Percentiles rank a stretch among this genome's conserved stretches.
Evolutionary conservation across 169 alveolate species (phyloP).

Genomic region (Neospora caninum): DNA sequence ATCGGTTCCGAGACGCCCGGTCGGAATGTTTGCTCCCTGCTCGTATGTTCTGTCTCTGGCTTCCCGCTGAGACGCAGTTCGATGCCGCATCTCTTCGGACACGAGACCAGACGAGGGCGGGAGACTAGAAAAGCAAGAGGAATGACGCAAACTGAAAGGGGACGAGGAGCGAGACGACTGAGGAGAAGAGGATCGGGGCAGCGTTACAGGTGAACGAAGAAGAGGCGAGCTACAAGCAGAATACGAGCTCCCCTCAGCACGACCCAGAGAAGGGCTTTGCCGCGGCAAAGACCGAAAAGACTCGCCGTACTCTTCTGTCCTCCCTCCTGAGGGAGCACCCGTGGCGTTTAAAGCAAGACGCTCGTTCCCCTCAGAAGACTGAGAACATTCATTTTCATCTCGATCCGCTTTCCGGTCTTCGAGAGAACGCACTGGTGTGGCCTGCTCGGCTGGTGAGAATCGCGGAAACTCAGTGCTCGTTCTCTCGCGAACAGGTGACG

Average conservation of each 20-base stretch:
- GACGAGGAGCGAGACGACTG: background rate
- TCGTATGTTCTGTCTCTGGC: too few species aligned
- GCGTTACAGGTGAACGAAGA: background rate
- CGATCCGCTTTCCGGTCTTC: too few species aligned
- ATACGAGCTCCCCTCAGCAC: background rate
- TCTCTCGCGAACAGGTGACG: too few species aligned
- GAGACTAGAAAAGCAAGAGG: background rate
- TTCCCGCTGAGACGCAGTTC: too few species aligned
- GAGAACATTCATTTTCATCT: background rate
- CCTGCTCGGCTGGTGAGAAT: background rate
- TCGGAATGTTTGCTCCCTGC: too few species aligned
- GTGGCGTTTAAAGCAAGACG: background rate
- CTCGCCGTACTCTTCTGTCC: background rate
- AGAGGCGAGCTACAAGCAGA: conserved; percentile 22
- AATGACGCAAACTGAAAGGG: background rate
- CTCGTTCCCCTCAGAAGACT: background rate
- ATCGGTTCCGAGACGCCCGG: too few species aligned
- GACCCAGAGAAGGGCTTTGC: background rate
- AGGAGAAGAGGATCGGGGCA: background rate
- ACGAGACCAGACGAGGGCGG: background rate
- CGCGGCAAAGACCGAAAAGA: background rate
- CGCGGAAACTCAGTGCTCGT: background rate
- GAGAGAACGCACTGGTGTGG: background rate
- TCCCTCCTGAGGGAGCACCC: background rate
- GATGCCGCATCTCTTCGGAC: background rate